Evolutionary conservation across 257 asterid species (phyloP).

Genomic region (Ocimum tenuiflorum): DNA sequence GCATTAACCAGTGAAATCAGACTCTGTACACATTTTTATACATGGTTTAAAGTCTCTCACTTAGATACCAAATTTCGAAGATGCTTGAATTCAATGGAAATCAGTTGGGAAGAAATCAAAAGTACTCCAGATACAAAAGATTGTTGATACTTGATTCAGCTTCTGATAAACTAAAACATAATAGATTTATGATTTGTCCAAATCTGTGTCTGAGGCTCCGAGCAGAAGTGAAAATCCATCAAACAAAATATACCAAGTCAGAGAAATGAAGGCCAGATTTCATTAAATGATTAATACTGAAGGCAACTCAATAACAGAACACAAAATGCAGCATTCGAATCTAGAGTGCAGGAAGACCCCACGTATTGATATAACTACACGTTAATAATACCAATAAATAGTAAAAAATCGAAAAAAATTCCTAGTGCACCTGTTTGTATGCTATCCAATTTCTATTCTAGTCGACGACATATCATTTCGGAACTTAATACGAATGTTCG

Average conservation of each 20-base stretch:
- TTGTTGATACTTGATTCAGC: neutral
- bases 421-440: neutral
- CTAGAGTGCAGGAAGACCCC: neutral
- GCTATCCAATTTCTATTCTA: neutral
- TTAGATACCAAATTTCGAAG: neutral
- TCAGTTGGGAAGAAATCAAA: neutral
- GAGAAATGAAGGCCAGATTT: neutral
- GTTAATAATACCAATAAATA: neutral
- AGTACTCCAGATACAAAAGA: neutral
- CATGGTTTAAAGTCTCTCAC: neutral
- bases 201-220: neutral
- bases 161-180: neutral
- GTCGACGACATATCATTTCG: neutral
- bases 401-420: neutral
- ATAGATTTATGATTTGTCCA: neutral
- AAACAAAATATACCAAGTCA: neutral
- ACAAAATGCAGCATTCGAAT: neutral
- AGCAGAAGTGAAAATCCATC: neutral
- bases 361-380: neutral
- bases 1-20: neutral
- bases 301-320: neutral
- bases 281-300: neutral
- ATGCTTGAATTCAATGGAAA: neutral
- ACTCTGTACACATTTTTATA: neutral
- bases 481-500: neutral